phyloP scores from a whole-genome alignment of 2,329 filamentous ascomycete species.

The Xylariales sp. region DNA sequence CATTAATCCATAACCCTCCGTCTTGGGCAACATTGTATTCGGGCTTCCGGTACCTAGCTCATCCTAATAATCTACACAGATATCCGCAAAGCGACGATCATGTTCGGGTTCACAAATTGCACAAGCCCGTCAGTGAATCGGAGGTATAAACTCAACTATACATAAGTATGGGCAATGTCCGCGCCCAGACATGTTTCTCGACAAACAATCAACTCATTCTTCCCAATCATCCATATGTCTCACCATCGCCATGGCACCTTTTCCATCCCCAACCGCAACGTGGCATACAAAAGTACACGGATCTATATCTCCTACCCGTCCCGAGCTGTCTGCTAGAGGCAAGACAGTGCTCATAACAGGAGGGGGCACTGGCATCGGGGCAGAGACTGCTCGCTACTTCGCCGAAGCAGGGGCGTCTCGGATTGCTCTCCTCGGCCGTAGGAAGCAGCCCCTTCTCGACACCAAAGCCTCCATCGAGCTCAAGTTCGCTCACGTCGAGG shows the following conservation, averaged over 20 bases:
- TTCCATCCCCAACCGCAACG: slow-evolving; percentile 30
- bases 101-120: not conserved
- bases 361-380: slow-evolving; percentile 40
- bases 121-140: not conserved
- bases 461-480: slow-evolving; percentile 31
- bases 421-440: slow-evolving; percentile 40
- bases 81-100: not conserved
- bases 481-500: slow-evolving; percentile 28
- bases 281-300: slow-evolving; percentile 30
- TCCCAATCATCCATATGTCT: not conserved
- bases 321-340: slow-evolving; percentile 33
- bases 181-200: not conserved
- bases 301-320: slow-evolving; percentile 32
- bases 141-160: not conserved
- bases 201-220: not conserved
- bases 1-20: too few relatives aligned
- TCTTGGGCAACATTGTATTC: too few relatives aligned
- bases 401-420: slow-evolving; percentile 37
- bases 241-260: slow-evolving; percentile 3
- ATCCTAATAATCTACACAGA: too few relatives aligned
- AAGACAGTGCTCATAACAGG: slow-evolving; percentile 39
- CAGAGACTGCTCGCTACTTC: slow-evolving; percentile 35
- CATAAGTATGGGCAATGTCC: not conserved
- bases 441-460: slow-evolving; percentile 26
- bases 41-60: too few relatives aligned